Percentiles rank a stretch among this genome's conserved stretches.
These are phyloP conservation scores for Hypoxylon sp. DNA, from an alignment of 2,329 filamentous ascomycete species.

Conservation along the genomic window DNA sequence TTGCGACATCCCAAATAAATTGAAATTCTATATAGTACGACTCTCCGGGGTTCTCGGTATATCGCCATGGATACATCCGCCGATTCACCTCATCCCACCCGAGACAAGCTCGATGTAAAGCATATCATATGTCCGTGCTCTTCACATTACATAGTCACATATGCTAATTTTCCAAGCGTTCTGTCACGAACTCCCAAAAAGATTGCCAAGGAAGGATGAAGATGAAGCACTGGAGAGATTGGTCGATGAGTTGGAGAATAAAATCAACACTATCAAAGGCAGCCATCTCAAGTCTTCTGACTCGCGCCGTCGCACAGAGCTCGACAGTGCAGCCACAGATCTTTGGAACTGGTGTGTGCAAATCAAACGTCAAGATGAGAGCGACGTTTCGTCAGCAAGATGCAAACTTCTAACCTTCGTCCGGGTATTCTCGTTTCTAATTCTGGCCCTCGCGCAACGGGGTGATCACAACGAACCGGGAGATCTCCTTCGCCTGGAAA, in stretches of 20 bases:
- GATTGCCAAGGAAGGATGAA: constrained; percentile 49
- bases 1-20: constrained; percentile 28
- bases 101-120: constrained; percentile 53
- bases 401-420: constrained; percentile 57
- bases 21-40: constrained; percentile 8
- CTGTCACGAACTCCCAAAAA: constrained; percentile 49
- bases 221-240: constrained; percentile 54
- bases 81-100: constrained; percentile 42
- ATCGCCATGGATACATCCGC: constrained; percentile 36
- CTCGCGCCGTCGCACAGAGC: constrained; percentile 57
- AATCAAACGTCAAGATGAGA: constrained; percentile 57
- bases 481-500: constrained; percentile 68
- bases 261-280: constrained; percentile 54
- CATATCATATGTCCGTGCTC: constrained; percentile 52
- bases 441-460: constrained; percentile 72
- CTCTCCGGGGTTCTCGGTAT: constrained; percentile 3
- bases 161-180: constrained; percentile 47
- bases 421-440: constrained; percentile 73
- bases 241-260: constrained; percentile 59
- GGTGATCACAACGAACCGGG: constrained; percentile 48
- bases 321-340: constrained; percentile 69
- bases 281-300: constrained; percentile 54
- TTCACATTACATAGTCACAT: constrained; percentile 19
- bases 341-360: constrained; percentile 78
- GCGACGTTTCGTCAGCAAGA: constrained; percentile 42